Conservation (phyloP, 2,329 filamentous ascomycete species). For the Monosporascus sp. region DNA sequence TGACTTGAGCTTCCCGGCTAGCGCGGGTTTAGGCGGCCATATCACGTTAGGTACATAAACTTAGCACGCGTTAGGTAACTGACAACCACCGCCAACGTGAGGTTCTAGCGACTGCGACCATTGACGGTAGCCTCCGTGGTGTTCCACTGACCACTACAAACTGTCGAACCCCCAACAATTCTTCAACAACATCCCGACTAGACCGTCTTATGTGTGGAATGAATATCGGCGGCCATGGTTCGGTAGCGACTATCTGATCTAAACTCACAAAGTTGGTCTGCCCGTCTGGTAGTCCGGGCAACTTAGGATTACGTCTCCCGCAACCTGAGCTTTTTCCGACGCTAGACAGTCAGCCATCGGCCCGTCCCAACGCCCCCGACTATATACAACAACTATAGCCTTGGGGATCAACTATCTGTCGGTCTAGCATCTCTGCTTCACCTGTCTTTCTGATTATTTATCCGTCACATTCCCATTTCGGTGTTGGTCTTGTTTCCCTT, state of each 20-base stretch:
- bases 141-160: neutral
- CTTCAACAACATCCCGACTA: neutral
- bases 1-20: neutral
- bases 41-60: no score
- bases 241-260: constrained; percentile 6
- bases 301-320: no score
- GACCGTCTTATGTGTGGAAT: neutral
- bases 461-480: neutral
- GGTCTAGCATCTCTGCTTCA: constrained; percentile 2
- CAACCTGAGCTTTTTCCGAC: no score
- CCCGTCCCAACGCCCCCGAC: neutral
- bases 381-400: constrained; percentile 5
- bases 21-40: neutral
- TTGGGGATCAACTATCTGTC: constrained; percentile 7
- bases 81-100: no score
- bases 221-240: constrained; percentile 11
- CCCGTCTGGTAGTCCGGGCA: no score
- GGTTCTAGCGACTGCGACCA: no score
- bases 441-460: constrained; percentile 1
- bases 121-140: no score
- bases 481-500: constrained; percentile 1
- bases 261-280: no score
- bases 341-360: no score
- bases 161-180: neutral
- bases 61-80: no score